phyloP scores from a whole-genome alignment of 2,329 filamentous ascomycete species.

The Berkeleyomyces basicola region DNA sequence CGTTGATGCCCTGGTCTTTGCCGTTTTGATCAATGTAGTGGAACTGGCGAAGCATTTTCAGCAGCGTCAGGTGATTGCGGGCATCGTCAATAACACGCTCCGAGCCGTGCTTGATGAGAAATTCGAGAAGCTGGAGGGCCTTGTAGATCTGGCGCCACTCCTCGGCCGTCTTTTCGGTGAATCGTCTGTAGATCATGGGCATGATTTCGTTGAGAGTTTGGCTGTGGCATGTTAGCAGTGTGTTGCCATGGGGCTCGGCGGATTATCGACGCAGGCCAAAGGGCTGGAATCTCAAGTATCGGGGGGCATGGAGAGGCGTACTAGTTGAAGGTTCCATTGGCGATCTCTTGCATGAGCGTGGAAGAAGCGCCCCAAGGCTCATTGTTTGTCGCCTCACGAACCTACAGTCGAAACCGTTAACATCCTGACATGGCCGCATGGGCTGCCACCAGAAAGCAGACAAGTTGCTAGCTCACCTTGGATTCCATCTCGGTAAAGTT shows the following conservation, averaged over 20 bases:
- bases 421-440: background rate
- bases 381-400: conserved; percentile 96
- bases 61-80: conserved; percentile 78
- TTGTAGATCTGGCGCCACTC: conserved; percentile 99
- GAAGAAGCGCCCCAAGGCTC: conserved; percentile 87
- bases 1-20: conserved; percentile 96
- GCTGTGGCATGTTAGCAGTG: conserved; percentile 29
- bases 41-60: conserved; percentile 98
- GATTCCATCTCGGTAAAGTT: conserved; percentile 92
- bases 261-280: background rate
- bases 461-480: conserved; percentile 29
- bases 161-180: conserved; percentile 94
- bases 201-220: conserved; percentile 98
- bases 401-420: conserved; percentile 30
- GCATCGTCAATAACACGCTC: conserved; percentile 96
- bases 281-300: background rate
- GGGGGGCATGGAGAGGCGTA: conserved; percentile 29
- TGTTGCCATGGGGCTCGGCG: background rate
- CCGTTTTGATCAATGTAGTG: conserved; percentile 93
- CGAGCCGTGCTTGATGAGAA: conserved; percentile 94
- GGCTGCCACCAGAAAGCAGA: background rate
- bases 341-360: conserved; percentile 91
- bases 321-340: conserved; percentile 97
- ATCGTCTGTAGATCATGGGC: conserved; percentile 99
- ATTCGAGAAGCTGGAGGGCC: conserved; percentile 87